phyloP scores from a whole-genome alignment of 164 flowering plant species.

The Vitis rupestris region DNA sequence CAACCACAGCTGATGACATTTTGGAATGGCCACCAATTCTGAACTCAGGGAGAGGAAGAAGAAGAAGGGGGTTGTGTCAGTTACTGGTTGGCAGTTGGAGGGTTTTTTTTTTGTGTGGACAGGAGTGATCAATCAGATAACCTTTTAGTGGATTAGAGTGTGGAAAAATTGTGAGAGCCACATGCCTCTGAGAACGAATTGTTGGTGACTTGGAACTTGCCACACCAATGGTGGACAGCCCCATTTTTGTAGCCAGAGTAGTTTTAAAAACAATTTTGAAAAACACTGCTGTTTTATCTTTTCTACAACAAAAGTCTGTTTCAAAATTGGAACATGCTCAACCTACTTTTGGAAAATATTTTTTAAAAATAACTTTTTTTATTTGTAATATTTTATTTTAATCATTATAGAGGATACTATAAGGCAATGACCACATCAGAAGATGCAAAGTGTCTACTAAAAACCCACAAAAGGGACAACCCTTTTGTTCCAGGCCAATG shows the following conservation, averaged over 20 bases:
- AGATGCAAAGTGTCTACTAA: no score
- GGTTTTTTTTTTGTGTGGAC: background rate
- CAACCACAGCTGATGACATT: slow-evolving; percentile 44
- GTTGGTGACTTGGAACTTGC: background rate
- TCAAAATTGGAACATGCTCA: no score
- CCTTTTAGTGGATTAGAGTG: slow-evolving; percentile 17
- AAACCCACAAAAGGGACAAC: no score
- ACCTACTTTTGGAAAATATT: no score
- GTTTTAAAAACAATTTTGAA: no score
- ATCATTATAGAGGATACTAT: no score
- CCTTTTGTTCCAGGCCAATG: no score
- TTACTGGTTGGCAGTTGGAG: background rate
- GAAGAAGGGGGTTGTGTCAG: background rate
- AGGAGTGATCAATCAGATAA: slow-evolving; percentile 15
- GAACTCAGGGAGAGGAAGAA: background rate
- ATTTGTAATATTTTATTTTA: no score
- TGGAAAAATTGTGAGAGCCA: background rate
- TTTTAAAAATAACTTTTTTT: no score
- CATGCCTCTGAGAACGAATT: background rate
- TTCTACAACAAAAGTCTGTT: no score
- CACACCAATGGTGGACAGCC: background rate
- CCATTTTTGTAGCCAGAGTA: background rate
- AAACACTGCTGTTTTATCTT: no score
- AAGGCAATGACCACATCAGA: no score
- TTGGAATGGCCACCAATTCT: slow-evolving; percentile 5